These are phyloP conservation scores for Hortiboletus campestris DNA, from an alignment of 768 basidiomycete genomes.

Conservation along the genomic window DNA sequence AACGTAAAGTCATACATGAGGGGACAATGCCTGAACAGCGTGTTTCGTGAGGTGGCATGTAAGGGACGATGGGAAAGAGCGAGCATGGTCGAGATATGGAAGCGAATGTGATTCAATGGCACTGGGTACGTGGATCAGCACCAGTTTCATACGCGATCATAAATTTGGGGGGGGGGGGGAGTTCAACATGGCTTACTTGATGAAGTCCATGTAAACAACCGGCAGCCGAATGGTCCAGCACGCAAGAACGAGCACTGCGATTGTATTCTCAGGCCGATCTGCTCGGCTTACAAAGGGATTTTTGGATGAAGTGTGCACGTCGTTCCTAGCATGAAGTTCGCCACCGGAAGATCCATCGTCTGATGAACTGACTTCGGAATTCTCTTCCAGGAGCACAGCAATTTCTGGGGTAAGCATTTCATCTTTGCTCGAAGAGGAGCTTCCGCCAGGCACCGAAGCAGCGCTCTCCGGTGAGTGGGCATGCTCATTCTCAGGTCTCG, in stretches of 20 bases:
- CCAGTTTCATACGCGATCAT: neutral
- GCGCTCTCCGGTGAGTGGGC: slow-evolving; percentile 7
- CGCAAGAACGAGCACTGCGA: slow-evolving; percentile 70
- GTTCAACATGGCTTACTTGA: slow-evolving; percentile 46
- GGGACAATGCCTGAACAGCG: slow-evolving; percentile 62
- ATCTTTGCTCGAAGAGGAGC: slow-evolving; percentile 20
- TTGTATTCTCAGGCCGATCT: slow-evolving; percentile 45
- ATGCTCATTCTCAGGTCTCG: slow-evolving; percentile 19
- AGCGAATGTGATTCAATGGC: slow-evolving; percentile 72
- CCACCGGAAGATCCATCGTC: slow-evolving; percentile 26
- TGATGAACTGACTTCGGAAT: slow-evolving; percentile 35
- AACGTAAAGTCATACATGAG: slow-evolving; percentile 45
- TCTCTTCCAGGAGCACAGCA: slow-evolving; percentile 38
- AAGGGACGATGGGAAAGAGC: slow-evolving; percentile 60
- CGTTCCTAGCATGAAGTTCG: slow-evolving; percentile 9
- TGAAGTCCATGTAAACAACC: slow-evolving; percentile 70
- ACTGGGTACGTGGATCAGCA: slow-evolving; percentile 38
- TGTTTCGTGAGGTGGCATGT: slow-evolving; percentile 71
- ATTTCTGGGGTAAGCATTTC: slow-evolving; percentile 36
- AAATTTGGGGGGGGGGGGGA: too few species aligned
- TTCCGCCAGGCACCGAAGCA: slow-evolving; percentile 8
- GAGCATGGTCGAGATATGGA: slow-evolving; percentile 75
- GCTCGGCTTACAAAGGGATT: slow-evolving; percentile 27
- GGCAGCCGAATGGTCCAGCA: slow-evolving; percentile 83
- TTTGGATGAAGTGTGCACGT: slow-evolving; percentile 1